Conservation (phyloP, 2,329 filamentous ascomycete species). For the Aurifilum marmelostoma region DNA sequence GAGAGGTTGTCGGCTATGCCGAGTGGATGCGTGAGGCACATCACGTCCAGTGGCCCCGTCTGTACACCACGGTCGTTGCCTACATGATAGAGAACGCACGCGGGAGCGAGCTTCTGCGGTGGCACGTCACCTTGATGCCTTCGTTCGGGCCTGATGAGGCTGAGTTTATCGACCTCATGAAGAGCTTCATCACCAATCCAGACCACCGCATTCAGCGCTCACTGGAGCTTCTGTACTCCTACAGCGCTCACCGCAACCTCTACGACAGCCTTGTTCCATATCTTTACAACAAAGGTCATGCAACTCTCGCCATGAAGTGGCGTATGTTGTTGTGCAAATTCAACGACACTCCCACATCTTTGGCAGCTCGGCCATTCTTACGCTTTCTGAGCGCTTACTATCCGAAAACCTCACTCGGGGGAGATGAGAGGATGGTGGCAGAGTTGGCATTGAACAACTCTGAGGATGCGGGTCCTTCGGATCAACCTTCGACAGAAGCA, state of each 20-base stretch:
- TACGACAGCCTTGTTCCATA: conserved; percentile 58
- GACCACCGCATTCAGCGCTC: conserved; percentile 43
- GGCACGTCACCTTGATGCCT: conserved; percentile 52
- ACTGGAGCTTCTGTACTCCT: conserved; percentile 50
- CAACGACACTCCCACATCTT: conserved; percentile 46
- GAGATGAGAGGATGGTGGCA: conserved; percentile 41
- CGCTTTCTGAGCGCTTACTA: conserved; percentile 52
- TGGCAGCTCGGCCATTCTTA: conserved; percentile 52
- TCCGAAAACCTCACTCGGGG: conserved; percentile 42
- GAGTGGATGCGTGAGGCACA: conserved; percentile 47
- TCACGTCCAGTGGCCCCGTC: conserved; percentile 50
- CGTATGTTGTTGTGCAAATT: conserved; percentile 45
- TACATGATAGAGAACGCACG: conserved; percentile 46
- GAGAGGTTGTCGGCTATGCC: conserved; percentile 44
- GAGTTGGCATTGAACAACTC: conserved; percentile 32
- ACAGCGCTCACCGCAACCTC: conserved; percentile 46
- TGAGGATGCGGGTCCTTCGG: conserved; percentile 18
- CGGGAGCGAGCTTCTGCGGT: conserved; percentile 46
- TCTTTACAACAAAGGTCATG: conserved; percentile 52
- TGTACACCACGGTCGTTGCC: conserved; percentile 53
- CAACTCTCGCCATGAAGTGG: conserved; percentile 51
- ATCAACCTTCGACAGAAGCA: conserved; percentile 16
- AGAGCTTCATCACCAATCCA: conserved; percentile 44
- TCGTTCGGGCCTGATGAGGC: conserved; percentile 47
- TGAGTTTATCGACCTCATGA: conserved; percentile 47